A percentile compares a stretch with the other conserved stretches of the same genome.
These are phyloP conservation scores for Talaromyces nanjingensis DNA, from an alignment of 495 filamentous ascomycete genomes.

Conservation along the genomic window DNA sequence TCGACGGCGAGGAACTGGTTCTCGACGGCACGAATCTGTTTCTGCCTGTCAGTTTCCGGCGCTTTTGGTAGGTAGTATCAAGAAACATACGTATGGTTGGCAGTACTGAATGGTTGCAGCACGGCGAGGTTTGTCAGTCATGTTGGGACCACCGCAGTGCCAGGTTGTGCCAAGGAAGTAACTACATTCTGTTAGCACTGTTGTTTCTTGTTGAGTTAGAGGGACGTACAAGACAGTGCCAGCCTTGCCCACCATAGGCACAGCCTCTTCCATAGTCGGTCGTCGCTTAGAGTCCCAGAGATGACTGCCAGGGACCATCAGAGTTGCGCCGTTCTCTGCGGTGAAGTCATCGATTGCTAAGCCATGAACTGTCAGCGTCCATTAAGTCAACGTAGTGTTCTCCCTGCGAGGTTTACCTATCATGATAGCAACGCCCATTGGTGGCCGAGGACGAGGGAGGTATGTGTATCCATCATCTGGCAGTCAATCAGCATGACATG, in stretches of 20 bases:
- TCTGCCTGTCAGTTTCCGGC: neutral
- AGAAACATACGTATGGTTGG: constrained; percentile 2
- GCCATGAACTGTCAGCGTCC: neutral
- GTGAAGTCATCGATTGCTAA: constrained; percentile 16
- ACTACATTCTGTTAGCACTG: neutral
- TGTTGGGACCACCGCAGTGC: constrained; percentile 1
- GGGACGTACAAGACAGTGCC: constrained; percentile 2
- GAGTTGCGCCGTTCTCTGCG: constrained; percentile 31
- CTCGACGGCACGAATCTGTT: constrained; percentile 4
- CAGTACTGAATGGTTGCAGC: constrained; percentile 2
- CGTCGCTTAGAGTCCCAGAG: constrained; percentile 19
- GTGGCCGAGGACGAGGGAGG: neutral
- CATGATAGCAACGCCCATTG: constrained; percentile 7
- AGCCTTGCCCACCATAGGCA: constrained; percentile 1
- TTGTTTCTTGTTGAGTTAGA: neutral
- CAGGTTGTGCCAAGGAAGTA: constrained; percentile 7
- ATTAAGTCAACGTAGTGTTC: neutral
- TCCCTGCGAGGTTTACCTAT: neutral
- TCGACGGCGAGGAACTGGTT: constrained; percentile 7
- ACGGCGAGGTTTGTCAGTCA: constrained; percentile 2
- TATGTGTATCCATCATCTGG: constrained; percentile 7
- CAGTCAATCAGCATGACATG: neutral
- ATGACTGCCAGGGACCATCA: constrained; percentile 33
- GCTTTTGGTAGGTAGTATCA: neutral
- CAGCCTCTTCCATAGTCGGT: neutral